Percentiles rank a stretch among this genome's conserved stretches.
Conservation (phyloP, 2,329 filamentous ascomycete genomes). For the Venturia asperata region DNA sequence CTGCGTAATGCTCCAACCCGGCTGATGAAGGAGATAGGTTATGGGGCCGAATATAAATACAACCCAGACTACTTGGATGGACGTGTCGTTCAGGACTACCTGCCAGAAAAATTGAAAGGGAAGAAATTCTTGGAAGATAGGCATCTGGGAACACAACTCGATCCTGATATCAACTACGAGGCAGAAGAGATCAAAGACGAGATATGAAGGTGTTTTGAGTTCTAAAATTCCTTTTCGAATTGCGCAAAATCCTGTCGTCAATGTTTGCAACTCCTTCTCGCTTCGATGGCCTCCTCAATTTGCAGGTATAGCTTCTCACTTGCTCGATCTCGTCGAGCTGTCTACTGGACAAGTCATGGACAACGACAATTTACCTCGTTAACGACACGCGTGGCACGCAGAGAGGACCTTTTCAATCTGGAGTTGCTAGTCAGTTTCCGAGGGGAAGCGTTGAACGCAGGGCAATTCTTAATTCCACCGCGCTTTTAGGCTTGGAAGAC, state of each 20-base stretch:
- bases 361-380: not conserved
- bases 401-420: not conserved
- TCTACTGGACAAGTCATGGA: not conserved
- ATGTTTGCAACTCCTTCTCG: not conserved
- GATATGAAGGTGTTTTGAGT: not conserved
- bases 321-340: not conserved
- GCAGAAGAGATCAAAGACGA: not conserved
- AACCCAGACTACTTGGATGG: slow-evolving; percentile 85
- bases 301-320: not conserved
- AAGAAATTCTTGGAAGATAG: slow-evolving; percentile 69
- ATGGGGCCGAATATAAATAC: slow-evolving; percentile 91
- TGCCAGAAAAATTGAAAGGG: slow-evolving; percentile 69
- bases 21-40: slow-evolving; percentile 88
- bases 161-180: slow-evolving; percentile 52
- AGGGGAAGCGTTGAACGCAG: not conserved
- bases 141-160: slow-evolving; percentile 71
- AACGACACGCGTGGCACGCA: not conserved
- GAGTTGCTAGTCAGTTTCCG: not conserved
- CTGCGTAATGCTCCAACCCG: slow-evolving; percentile 86
- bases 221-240: not conserved
- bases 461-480: too few species aligned
- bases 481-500: too few species aligned
- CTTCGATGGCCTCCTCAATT: not conserved
- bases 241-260: not conserved
- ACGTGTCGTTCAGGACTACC: slow-evolving; percentile 75